These are phyloP conservation scores for Tetrapisispora nanseiensis DNA, from an alignment of 805 yeast species.

Conservation along the genomic window DNA sequence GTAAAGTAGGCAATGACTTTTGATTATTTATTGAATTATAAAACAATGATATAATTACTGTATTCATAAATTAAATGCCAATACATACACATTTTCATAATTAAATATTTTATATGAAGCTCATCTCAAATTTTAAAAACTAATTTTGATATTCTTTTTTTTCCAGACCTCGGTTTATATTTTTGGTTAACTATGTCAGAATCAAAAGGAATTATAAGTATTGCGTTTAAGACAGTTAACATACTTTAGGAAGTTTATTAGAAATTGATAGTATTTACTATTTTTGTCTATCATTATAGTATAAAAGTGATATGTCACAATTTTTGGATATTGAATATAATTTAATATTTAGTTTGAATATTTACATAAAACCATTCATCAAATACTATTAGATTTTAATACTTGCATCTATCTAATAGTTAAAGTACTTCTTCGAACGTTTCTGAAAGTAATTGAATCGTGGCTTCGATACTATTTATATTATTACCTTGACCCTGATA, in stretches of 20 bases:
- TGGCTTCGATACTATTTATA: slow-evolving; percentile 54
- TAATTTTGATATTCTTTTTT: background rate
- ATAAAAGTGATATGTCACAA: too few species aligned
- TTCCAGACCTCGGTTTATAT: too few species aligned
- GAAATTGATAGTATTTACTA: too few species aligned
- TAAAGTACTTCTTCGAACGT: slow-evolving; percentile 37
- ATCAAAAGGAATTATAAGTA: background rate
- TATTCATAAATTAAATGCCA: too few species aligned
- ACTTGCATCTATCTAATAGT: background rate
- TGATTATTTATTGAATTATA: background rate
- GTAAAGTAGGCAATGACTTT: background rate
- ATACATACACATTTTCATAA: too few species aligned
- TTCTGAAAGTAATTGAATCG: slow-evolving; percentile 59
- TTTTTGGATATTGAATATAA: too few species aligned
- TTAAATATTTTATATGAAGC: background rate
- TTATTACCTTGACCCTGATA: slow-evolving; percentile 96
- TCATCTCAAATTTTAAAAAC: background rate
- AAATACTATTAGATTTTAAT: too few species aligned
- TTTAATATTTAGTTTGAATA: background rate
- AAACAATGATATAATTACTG: too few species aligned
- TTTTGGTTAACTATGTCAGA: background rate
- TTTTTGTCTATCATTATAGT: too few species aligned
- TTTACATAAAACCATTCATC: too few species aligned
- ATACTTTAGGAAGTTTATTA: too few species aligned
- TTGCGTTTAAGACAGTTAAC: too few species aligned